Evolutionary conservation across 352 stramenopile species (phyloP).

Genomic region (Globisporangium paroecandrum): DNA sequence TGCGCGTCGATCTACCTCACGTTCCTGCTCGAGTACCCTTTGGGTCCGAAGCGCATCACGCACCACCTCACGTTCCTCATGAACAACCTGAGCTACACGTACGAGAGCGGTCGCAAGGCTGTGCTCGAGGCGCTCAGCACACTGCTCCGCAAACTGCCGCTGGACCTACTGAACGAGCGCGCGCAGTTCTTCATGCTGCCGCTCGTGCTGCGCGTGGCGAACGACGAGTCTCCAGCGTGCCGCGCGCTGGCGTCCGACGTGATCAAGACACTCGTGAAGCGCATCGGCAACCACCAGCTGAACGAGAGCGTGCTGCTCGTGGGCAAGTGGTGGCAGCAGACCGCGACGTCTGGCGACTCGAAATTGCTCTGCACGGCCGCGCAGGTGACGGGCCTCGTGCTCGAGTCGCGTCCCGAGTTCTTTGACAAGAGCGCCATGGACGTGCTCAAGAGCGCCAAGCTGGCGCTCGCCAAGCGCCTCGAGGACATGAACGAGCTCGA

Average conservation of each 20-base stretch:
- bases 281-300: constrained; percentile 88
- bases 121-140: constrained; percentile 88
- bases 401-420: constrained; percentile 74
- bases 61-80: constrained; percentile 94
- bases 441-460: constrained; percentile 36
- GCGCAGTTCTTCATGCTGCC: constrained; percentile 94
- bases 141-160: constrained; percentile 90
- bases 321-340: constrained; percentile 79
- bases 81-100: constrained; percentile 95
- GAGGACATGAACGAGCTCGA: constrained; percentile 40
- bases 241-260: constrained; percentile 74
- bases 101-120: constrained; percentile 91
- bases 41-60: constrained; percentile 91
- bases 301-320: constrained; percentile 88
- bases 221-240: constrained; percentile 92
- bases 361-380: constrained; percentile 71
- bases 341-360: constrained; percentile 27
- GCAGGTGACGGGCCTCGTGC: constrained; percentile 69
- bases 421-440: constrained; percentile 55
- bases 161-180: constrained; percentile 89
- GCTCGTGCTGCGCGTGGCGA: constrained; percentile 94
- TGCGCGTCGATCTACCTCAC: constrained; percentile 80
- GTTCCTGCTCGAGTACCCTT: constrained; percentile 95
- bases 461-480: constrained; percentile 35
- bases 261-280: constrained; percentile 84